A percentile compares a stretch with the other conserved stretches of the same genome.
Evolutionary conservation across 805 yeast genomes (phyloP).

Genomic region (Starmerella bombicola): DNA sequence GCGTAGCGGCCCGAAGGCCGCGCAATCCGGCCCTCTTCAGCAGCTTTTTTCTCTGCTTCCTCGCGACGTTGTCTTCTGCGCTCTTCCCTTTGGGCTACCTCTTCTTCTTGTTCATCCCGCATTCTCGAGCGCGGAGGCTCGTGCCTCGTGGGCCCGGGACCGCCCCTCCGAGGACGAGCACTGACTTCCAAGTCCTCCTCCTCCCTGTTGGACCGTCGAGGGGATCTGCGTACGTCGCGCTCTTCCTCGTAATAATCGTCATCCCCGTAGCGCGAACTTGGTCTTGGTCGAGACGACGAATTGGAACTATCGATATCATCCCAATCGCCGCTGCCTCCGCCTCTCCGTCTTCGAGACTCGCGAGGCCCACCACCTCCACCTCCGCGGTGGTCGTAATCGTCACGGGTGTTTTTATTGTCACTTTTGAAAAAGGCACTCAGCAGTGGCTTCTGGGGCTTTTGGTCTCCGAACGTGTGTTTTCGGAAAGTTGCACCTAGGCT

Average conservation of each 20-base stretch:
- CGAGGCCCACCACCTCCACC: not conserved
- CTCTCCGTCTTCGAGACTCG: not conserved
- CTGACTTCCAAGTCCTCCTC: not conserved
- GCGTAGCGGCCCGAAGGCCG: too few species aligned
- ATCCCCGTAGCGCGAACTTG: not conserved
- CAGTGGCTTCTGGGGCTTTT: constrained; percentile 15
- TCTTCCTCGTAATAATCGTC: not conserved
- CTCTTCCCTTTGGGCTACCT: too few species aligned
- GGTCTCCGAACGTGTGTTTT: constrained; percentile 13
- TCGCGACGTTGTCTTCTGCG: too few species aligned
- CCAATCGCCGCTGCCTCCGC: constrained; percentile 1
- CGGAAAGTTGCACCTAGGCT: constrained; percentile 12
- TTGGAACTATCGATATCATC: not conserved
- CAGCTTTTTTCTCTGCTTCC: too few species aligned
- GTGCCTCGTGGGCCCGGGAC: too few species aligned
- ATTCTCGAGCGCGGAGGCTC: too few species aligned
- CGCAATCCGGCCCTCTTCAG: too few species aligned
- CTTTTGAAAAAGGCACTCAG: constrained; percentile 14
- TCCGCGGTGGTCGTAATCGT: not conserved
- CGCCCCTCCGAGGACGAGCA: not conserved
- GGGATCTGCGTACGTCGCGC: not conserved
- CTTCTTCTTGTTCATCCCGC: too few species aligned
- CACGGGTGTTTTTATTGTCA: too few species aligned
- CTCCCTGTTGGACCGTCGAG: not conserved
- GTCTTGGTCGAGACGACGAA: not conserved